Conservation (phyloP, 352 stramenopile genomes). For the Pythium vanterpoolii region DNA sequence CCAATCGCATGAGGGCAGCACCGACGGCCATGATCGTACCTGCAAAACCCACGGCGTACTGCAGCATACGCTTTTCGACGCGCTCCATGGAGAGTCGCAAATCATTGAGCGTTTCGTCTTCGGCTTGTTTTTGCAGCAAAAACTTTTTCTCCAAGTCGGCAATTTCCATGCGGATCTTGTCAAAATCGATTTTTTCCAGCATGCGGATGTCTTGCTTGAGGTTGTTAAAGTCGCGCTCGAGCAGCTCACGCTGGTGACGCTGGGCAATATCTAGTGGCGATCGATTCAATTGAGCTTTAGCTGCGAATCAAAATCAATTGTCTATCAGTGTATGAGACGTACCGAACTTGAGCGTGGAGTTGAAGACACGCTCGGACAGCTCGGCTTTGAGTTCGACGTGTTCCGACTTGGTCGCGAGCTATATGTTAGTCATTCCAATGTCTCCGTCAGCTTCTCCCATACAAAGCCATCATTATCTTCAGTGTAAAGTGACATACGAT, state of each 20-base stretch:
- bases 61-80: slow-evolving; percentile 87
- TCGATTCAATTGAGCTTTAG: not conserved
- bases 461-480: not conserved
- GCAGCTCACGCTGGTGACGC: slow-evolving; percentile 82
- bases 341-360: slow-evolving; percentile 90
- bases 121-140: slow-evolving; percentile 84
- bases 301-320: not conserved
- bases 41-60: slow-evolving; percentile 85
- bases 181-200: slow-evolving; percentile 89
- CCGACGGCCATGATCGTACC: slow-evolving; percentile 87
- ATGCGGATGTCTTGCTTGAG: slow-evolving; percentile 89
- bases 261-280: slow-evolving; percentile 73
- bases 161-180: slow-evolving; percentile 88
- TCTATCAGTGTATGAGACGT: not conserved
- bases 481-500: slow-evolving; percentile 29
- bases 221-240: slow-evolving; percentile 88
- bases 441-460: not conserved
- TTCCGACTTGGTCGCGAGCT: slow-evolving; percentile 86
- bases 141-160: slow-evolving; percentile 88
- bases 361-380: slow-evolving; percentile 85
- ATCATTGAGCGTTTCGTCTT: slow-evolving; percentile 86
- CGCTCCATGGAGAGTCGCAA: slow-evolving; percentile 87
- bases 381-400: slow-evolving; percentile 84
- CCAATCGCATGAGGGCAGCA: slow-evolving; percentile 64
- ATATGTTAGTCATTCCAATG: not conserved